Conservation (phyloP, 495 filamentous ascomycete genomes). For the Neurospora terricola region DNA sequence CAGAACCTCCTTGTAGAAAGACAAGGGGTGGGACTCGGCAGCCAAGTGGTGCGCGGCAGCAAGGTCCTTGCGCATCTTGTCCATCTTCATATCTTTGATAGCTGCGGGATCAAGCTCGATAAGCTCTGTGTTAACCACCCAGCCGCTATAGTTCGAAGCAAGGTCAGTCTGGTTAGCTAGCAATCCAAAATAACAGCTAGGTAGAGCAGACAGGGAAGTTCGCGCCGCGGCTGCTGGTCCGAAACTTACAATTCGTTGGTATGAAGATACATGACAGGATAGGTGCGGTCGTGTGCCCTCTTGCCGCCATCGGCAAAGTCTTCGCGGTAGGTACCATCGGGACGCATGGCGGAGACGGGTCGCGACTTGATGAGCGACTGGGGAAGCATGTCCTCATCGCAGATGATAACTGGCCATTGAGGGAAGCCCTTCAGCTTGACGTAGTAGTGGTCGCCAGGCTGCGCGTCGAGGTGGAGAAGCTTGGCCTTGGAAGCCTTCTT, state of each 20-base stretch:
- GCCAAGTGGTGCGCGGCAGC: constrained; percentile 65
- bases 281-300: constrained; percentile 71
- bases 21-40: constrained; percentile 56
- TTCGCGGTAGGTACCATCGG: constrained; percentile 73
- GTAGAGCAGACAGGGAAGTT: neutral
- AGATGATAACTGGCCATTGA: constrained; percentile 83
- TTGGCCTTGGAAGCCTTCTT: constrained; percentile 70
- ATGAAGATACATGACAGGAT: constrained; percentile 84
- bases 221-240: neutral
- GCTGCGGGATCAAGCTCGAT: constrained; percentile 60
- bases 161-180: constrained; percentile 8
- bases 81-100: constrained; percentile 50
- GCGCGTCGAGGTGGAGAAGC: constrained; percentile 61
- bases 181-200: neutral
- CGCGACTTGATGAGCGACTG: constrained; percentile 55
- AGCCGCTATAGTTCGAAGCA: constrained; percentile 49
- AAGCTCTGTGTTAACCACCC: constrained; percentile 73
- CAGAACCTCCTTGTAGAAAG: constrained; percentile 69
- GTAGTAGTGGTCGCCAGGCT: constrained; percentile 79
- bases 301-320: constrained; percentile 77
- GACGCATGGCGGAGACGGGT: constrained; percentile 69
- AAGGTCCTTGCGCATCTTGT: constrained; percentile 66
- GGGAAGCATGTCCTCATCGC: constrained; percentile 86
- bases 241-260: constrained; percentile 89
- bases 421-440: constrained; percentile 84